Base-by-base conservation (phyloP, 345 rosid genomes). In the Psidium friedrichsthalianum region DNA sequence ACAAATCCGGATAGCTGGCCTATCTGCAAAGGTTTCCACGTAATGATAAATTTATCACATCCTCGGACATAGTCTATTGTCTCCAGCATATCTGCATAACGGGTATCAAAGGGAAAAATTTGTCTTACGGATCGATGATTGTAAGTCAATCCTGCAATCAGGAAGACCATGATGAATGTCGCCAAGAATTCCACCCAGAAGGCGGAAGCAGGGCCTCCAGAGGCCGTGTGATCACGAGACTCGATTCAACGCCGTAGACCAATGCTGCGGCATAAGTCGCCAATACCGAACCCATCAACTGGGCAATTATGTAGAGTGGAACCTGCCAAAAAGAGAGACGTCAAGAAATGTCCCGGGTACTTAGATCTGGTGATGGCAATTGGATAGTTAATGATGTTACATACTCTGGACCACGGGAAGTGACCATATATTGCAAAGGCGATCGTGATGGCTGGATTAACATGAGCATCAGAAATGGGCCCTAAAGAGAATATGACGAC, bases 401-500 rank as follows among this genome's bases (percentile, higher is more conserved):
- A 42, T 87, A 96, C 99, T 94, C 86, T 93, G 52, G 93, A 88
- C 98, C 98, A 95, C 0, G 93, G 96, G 53, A 94, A 95, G 53
- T 92, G 92, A 15, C 98, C 95, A 82, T 93, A 93, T 80, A 90
- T 57, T 8, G 98, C 99, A 42, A 95, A 90, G 82, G 98, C 93
- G 20, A 96, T 86, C 6, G 99, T 96, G 82, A 96, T 90, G 14
- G 97, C 95, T 27, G 99, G 99, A 87, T 95, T 96, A 1, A 96
- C 91, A 87, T 96, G 99, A 4, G 95, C 99, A 49, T 96, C 98
- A 22, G 98, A 95, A 84, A 95, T 95, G 40, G 95, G 94, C 16
- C 98, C 98, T 12, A 94, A 84, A 5, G 93, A 83, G 88, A 90
- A 95, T 84, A 95, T 90, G 13, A 96, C 56, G 16, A 94, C 90